Evolutionary conservation across 2,329 filamentous ascomycete species (phyloP).

Genomic region (Fusarium mundagurra): DNA sequence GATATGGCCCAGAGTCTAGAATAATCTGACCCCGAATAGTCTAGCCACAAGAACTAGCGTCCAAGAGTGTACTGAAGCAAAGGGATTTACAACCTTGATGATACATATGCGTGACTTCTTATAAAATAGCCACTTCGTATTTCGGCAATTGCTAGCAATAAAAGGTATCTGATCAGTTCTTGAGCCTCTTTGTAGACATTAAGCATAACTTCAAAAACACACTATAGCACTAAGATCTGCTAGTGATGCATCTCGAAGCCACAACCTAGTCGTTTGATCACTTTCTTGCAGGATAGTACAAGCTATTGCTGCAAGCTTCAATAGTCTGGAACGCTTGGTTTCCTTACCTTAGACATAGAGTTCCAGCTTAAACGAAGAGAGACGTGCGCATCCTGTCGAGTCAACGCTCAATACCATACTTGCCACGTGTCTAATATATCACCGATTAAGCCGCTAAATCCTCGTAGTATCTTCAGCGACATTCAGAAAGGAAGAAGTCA

Average conservation of each 20-base stretch:
- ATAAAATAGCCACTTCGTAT: neutral
- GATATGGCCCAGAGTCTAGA: neutral
- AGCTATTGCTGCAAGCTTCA: neutral
- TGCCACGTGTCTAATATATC: neutral
- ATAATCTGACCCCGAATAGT: neutral
- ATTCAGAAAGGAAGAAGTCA: neutral
- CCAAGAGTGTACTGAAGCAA: rapidly evolving
- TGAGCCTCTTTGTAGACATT: neutral
- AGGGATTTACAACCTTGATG: rapidly evolving
- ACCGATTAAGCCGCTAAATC: rapidly evolving
- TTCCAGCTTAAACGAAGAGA: neutral
- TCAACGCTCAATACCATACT: neutral
- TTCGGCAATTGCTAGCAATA: rapidly evolving
- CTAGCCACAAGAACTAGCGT: neutral
- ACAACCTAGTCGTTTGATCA: neutral
- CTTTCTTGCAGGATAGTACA: neutral
- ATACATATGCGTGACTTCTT: neutral
- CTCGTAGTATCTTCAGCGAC: neutral
- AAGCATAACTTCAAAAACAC: neutral
- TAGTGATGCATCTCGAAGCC: neutral
- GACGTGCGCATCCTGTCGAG: rapidly evolving
- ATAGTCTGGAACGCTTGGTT: neutral
- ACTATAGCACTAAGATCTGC: neutral
- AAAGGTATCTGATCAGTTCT: neutral
- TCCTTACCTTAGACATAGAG: no score